Evolutionary conservation across 495 filamentous ascomycete genomes (phyloP).

Genomic region (Penicillium cosmopolitanum): DNA sequence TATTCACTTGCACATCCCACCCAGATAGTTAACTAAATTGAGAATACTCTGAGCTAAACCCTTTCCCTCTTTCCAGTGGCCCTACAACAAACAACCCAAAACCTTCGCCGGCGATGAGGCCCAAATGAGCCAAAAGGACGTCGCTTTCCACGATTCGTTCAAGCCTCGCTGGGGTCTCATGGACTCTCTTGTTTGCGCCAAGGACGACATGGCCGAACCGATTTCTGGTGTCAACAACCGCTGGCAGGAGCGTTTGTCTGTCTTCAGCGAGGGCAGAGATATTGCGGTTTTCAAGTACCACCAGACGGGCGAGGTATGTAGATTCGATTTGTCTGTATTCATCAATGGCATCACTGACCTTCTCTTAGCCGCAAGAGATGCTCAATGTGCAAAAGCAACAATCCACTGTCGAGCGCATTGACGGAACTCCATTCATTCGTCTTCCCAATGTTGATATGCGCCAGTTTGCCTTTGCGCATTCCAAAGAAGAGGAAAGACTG

Average conservation of each 20-base stretch:
- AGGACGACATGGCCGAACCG: constrained; percentile 29
- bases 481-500: constrained; percentile 40
- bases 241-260: constrained; percentile 41
- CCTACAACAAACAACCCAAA: constrained; percentile 78
- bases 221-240: constrained; percentile 27
- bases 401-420: constrained; percentile 39
- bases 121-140: constrained; percentile 60
- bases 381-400: constrained; percentile 42
- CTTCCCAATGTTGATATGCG: constrained; percentile 37
- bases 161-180: constrained; percentile 80
- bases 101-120: constrained; percentile 58
- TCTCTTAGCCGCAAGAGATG: constrained; percentile 34
- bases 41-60: constrained; percentile 38
- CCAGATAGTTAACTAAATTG: constrained; percentile 37
- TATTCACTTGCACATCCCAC: constrained; percentile 6
- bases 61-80: constrained; percentile 69
- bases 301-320: constrained; percentile 31
- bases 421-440: constrained; percentile 45
- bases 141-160: constrained; percentile 63
- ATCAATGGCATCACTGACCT: constrained; percentile 8
- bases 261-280: constrained; percentile 45
- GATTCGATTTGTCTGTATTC: background rate
- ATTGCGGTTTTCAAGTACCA: constrained; percentile 36
- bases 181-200: constrained; percentile 70
- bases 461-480: constrained; percentile 39